Evolutionary conservation across 2,329 filamentous ascomycete genomes (phyloP).

Genomic region (Aspergillus amoenus): DNA sequence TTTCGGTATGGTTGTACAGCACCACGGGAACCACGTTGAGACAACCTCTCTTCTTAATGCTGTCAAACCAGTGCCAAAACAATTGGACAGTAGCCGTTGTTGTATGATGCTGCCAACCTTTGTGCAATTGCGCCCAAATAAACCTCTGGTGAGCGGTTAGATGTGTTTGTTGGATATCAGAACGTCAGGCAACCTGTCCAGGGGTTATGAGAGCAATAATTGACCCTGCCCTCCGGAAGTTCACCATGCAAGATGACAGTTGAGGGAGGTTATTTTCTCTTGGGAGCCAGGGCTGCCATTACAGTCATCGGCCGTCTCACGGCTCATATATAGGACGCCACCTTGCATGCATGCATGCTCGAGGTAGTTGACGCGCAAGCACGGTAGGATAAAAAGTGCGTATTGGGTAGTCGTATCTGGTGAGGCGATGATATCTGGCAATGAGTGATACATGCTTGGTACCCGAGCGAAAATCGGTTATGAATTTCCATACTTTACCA

Average conservation of each 20-base stretch:
- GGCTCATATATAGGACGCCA: slow-evolving; percentile 1
- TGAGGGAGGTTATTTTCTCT: background rate
- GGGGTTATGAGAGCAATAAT: background rate
- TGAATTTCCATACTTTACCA: background rate
- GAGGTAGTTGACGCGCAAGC: background rate
- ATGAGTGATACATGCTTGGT: background rate
- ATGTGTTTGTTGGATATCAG: background rate
- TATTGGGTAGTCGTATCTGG: background rate
- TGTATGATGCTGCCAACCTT: background rate
- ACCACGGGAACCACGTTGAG: slow-evolving; percentile 6
- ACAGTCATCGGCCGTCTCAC: background rate
- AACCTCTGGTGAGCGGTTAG: background rate
- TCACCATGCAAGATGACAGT: slow-evolving; percentile 10
- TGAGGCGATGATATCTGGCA: background rate
- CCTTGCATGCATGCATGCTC: slow-evolving; percentile 6
- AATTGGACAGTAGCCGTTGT: background rate
- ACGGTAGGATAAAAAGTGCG: background rate
- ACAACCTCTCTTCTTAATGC: slow-evolving; percentile 1
- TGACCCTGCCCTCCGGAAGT: background rate
- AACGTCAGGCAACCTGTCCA: background rate
- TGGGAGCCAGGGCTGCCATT: background rate
- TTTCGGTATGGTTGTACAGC: slow-evolving; percentile 9
- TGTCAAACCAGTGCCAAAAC: background rate
- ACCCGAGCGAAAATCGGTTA: background rate
- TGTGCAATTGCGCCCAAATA: background rate